Evolutionary conservation across 805 yeast species (phyloP), one percentile per base, ranked within the genome.

Genomic region (Novakomyces olei): DNA sequence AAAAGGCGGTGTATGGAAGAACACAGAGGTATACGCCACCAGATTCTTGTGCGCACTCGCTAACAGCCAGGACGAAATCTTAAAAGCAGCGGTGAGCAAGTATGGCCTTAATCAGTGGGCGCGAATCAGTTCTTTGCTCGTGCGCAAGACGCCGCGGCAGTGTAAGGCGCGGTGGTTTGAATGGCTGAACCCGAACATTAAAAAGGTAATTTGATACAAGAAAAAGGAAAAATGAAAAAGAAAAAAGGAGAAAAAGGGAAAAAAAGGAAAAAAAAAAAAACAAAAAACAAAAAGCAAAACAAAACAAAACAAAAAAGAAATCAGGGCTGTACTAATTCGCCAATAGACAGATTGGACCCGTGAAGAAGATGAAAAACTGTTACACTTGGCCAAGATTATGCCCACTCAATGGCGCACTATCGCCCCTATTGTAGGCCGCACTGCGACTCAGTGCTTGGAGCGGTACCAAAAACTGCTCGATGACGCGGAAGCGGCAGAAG

Each of bases 381-480:
- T 81, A 36, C 61, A 65, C 22, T 44, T 80, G 37, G 81, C 77
- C 0, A 65, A 67, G 41, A 50, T 70, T 22, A 54, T 83, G 41
- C 95, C 96, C 1, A 80, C 83, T 39, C 95, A 83, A 53, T 85
- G 98, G 98, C 65, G 92, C 29, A 69, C 88, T 1, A 77, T 88
- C n/a, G 75, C 92, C 1, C 67, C 77, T 5, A 50, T 72, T 6
- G 57, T 83, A 49, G 81, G 83, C 0, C 58, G 95, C 37, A 78
- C 95, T 1, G 85, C 93, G 0, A 71, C 78, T 9, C 76, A 75
- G 37, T 79, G 92, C 51, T 67, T 79, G 6, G 92, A 80, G 41
- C 56, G 95, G 35, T 85, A 80, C 47, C 91, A 78, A 46, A 61
- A 58, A 40, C 56, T 81, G 15, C 48, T 81, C 12, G 72, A 68